Percentiles rank a stretch among this genome's conserved stretches.
phyloP scores from a whole-genome alignment of 2,329 filamentous ascomycete genomes.

The Aspergillus latus region DNA sequence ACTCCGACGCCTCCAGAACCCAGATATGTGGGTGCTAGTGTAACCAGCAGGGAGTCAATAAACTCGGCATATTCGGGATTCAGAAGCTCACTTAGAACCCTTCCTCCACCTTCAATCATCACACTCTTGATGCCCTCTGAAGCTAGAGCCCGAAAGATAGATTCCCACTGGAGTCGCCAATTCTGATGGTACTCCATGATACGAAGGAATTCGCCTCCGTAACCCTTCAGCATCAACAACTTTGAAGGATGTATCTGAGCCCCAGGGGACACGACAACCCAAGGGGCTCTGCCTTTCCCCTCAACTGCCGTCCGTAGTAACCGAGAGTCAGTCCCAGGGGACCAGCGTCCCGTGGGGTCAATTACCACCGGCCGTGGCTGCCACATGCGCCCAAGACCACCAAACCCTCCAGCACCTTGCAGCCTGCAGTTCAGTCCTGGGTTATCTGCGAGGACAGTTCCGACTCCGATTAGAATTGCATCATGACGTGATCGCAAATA shows the following conservation, averaged over 20 bases:
- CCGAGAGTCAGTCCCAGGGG: constrained; percentile 59
- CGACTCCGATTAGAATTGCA: constrained; percentile 80
- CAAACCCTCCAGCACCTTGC: constrained; percentile 58
- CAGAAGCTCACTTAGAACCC: constrained; percentile 80
- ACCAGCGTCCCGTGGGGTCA: constrained; percentile 76
- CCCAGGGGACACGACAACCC: constrained; percentile 60
- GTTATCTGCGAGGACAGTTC: constrained; percentile 80
- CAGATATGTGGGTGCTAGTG: constrained; percentile 87
- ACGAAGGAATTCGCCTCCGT: constrained; percentile 49
- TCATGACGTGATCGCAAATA: constrained; percentile 79
- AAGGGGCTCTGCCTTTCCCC: constrained; percentile 71
- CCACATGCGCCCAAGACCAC: constrained; percentile 50
- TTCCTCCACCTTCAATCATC: constrained; percentile 88
- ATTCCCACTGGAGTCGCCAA: constrained; percentile 61
- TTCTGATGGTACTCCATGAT: constrained; percentile 41
- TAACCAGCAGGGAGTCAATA: constrained; percentile 78
- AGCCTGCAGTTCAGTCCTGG: constrained; percentile 82
- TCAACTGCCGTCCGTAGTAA: constrained; percentile 64
- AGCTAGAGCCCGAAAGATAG: constrained; percentile 60
- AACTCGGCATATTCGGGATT: constrained; percentile 59
- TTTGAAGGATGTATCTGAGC: constrained; percentile 49
- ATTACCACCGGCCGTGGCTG: constrained; percentile 82
- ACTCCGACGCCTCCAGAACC: constrained; percentile 79
- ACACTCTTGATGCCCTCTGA: constrained; percentile 68
- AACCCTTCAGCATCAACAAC: constrained; percentile 45